A percentile compares a stretch with the other conserved stretches of the same genome.
Evolutionary conservation across 192 early-diverging fungal species (phyloP).

Genomic region (Pilaira anomala): DNA sequence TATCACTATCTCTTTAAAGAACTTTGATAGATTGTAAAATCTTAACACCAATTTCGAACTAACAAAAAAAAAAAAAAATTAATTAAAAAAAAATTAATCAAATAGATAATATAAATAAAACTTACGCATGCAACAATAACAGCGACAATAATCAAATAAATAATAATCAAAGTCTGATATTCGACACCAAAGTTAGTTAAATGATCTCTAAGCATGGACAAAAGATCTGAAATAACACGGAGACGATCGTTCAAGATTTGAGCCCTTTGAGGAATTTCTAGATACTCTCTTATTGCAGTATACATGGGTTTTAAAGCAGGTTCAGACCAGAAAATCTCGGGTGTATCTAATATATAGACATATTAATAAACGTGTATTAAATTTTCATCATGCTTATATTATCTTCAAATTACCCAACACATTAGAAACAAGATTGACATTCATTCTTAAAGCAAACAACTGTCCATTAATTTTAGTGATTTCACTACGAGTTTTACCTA

Average conservation of each 20-base stretch:
- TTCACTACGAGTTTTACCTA: slow-evolving; percentile 46
- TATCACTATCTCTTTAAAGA: slow-evolving; percentile 1
- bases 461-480: slow-evolving; percentile 58
- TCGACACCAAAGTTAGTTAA: slow-evolving; percentile 53
- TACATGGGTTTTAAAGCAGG: slow-evolving; percentile 74
- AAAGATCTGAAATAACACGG: slow-evolving; percentile 54
- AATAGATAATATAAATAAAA: not conserved
- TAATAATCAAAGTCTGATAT: slow-evolving; percentile 61
- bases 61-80: slow-evolving; percentile 3
- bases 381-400: too few species aligned
- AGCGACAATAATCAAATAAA: slow-evolving; percentile 51
- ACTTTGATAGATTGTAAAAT: slow-evolving; percentile 30
- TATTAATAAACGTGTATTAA: too few species aligned
- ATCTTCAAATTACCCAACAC: slow-evolving; percentile 56
- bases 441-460: slow-evolving; percentile 73
- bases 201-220: slow-evolving; percentile 63
- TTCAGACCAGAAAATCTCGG: slow-evolving; percentile 83
- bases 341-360: slow-evolving; percentile 49
- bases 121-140: slow-evolving; percentile 40
- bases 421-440: slow-evolving; percentile 81
- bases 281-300: slow-evolving; percentile 71
- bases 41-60: slow-evolving; percentile 38
- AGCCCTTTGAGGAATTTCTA: slow-evolving; percentile 64
- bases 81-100: not conserved
- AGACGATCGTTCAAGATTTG: slow-evolving; percentile 58